Conservation (phyloP, 73 alveolate species). For the Blepharisma stoltei region DNA sequence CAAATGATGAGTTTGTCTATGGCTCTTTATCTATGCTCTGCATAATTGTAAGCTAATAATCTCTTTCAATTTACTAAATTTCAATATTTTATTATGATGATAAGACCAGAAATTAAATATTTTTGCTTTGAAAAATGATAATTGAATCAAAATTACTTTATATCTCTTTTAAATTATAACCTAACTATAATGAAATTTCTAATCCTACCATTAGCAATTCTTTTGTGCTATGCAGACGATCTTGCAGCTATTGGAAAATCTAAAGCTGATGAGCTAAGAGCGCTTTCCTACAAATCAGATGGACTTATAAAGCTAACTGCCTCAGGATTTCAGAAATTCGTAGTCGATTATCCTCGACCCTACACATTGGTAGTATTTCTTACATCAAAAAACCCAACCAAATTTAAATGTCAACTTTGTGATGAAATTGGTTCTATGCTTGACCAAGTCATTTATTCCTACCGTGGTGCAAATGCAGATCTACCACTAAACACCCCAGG, state of each 20-base stretch:
- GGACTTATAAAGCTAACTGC: constrained; percentile 12
- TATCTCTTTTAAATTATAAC: no score
- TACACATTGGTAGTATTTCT: constrained; percentile 65
- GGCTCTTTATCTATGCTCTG: constrained; percentile 35
- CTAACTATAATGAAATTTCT: no score
- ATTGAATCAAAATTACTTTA: no score
- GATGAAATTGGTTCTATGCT: constrained; percentile 45
- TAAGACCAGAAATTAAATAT: no score
- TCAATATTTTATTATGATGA: no score
- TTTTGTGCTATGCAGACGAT: no score
- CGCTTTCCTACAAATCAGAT: not conserved
- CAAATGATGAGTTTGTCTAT: constrained; percentile 33
- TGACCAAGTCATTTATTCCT: constrained; percentile 62
- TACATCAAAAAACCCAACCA: constrained; percentile 43
- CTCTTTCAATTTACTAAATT: no score
- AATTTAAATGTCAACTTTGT: constrained; percentile 59
- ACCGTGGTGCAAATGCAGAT: constrained; percentile 34
- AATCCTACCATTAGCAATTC: no score
- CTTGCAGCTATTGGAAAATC: not conserved
- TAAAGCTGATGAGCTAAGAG: constrained; percentile 23
- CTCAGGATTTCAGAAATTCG: constrained; percentile 38
- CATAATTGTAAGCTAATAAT: no score
- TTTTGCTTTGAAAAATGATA: no score
- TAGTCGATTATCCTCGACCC: constrained; percentile 66
- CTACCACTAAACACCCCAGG: constrained; percentile 44